A percentile compares a stretch with the other conserved stretches of the same genome.
phyloP scores from a whole-genome alignment of 306 rosid genomes.

The Benincasa hispida region DNA sequence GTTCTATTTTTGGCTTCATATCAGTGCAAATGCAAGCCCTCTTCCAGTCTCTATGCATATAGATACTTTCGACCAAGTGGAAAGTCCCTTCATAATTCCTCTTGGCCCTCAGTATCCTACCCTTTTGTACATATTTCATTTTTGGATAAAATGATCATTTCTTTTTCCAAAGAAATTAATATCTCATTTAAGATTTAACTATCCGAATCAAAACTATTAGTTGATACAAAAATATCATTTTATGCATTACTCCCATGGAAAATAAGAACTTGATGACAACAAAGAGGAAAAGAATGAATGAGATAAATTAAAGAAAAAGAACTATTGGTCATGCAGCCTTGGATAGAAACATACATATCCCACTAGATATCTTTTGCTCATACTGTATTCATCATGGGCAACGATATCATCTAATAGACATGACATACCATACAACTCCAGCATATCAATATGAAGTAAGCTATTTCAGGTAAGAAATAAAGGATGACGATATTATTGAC shows the following conservation, averaged over 20 bases:
- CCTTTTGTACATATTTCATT: neutral
- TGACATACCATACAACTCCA: neutral
- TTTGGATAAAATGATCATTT: neutral
- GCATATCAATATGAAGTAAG: neutral
- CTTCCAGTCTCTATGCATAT: neutral
- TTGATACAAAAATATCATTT: neutral
- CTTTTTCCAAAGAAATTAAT: neutral
- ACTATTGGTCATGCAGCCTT: neutral
- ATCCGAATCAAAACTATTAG: neutral
- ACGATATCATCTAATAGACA: neutral
- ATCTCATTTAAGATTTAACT: neutral
- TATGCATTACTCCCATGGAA: neutral
- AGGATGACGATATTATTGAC: neutral
- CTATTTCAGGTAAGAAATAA: neutral
- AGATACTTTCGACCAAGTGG: neutral
- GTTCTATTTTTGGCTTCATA: neutral
- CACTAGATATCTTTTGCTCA: neutral
- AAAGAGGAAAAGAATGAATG: neutral
- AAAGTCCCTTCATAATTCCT: neutral
- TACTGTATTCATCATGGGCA: neutral
- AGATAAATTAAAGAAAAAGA: neutral
- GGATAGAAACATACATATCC: neutral
- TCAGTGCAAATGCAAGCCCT: neutral
- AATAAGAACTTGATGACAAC: neutral
- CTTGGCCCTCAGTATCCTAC: neutral